Base-by-base conservation (phyloP, 208 protist genomes). In the Acanthamoeba divionensis region DNA sequence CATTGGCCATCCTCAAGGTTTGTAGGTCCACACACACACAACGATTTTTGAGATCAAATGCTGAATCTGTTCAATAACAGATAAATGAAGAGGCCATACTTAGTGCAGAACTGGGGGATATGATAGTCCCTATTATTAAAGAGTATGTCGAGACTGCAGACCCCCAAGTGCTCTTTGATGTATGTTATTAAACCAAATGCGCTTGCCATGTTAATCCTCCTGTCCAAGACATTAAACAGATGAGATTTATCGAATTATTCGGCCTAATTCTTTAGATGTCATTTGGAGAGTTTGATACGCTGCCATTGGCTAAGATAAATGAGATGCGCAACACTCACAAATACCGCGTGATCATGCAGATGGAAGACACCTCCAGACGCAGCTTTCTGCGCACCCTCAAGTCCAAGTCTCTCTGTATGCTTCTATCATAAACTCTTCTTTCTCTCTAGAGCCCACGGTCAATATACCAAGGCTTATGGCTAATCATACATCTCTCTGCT, bases 31-130 rank as follows among this genome's bases (percentile, higher is more conserved):
- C n/a, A 24, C 55, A 29, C 24, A n/a, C 55, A 4, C 55, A 24
- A 1, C 26, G 4, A 63, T 31, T 31, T 24, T 31, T 63, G n/a
- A 63, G n/a, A 24, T 24, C 24, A 63, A 31, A 24, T 63, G 55
- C n/a, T 63, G 24, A 63, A 29, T 7, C 2, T 29, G 55, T 7
- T 5, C 55, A 31, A 29, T 29, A 63, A 29, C 26, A 63, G 65
- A 75, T 75, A n/a, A 75, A n/a, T 21, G 65, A 75, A 75, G 65
- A 75, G 65, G 65, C 65, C 41, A 75, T 75, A 24, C 26, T 75
- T 7, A 33, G n/a, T n/a, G 21, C 65, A n/a, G 65, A 75, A n/a
- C 3, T 26, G 26, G 65, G 65, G n/a, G 65, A 75, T 75, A 36
- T 38, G 26, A 36, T 75, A 26, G 65, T 75, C 41, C 65, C 65